Percentiles rank a stretch among this genome's conserved stretches.
Conservation (phyloP, 1,139 yeast species). For the Diutina scorzettiae region DNA sequence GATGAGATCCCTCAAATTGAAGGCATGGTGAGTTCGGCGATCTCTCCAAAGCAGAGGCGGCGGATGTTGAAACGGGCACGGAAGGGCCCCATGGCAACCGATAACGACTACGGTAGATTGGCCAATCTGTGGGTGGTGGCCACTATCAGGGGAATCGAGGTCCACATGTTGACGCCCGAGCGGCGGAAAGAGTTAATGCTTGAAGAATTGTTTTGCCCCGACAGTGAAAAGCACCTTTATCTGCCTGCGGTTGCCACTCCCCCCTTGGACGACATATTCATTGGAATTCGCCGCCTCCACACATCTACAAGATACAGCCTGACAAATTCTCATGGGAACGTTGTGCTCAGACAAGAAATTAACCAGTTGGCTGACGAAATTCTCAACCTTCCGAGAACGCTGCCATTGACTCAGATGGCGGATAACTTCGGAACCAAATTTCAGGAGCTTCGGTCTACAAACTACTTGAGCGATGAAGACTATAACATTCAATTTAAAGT, state of each 20-base stretch:
- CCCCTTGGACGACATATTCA: conserved; percentile 35
- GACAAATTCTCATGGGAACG: not conserved
- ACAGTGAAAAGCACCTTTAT: conserved; percentile 25
- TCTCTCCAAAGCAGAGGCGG: conserved; percentile 46
- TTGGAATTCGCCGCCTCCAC: conserved; percentile 37
- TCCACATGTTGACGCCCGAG: conserved; percentile 63
- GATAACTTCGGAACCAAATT: not conserved
- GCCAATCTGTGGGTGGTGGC: conserved; percentile 76
- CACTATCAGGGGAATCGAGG: conserved; percentile 54
- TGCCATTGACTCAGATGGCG: not conserved
- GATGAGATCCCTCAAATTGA: conserved; percentile 43
- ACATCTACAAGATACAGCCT: conserved; percentile 12
- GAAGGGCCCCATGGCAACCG: conserved; percentile 42
- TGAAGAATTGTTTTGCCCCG: conserved; percentile 55
- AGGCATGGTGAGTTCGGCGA: conserved; percentile 57
- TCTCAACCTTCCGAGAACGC: not conserved
- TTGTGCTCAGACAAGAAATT: not conserved
- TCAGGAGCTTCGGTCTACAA: not conserved
- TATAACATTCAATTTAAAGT: not conserved
- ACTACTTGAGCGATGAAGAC: not conserved
- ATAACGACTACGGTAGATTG: conserved; percentile 41
- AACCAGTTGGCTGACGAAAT: not conserved
- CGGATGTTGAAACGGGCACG: conserved; percentile 49
- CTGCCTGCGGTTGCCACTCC: conserved; percentile 9
- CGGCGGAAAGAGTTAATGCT: conserved; percentile 57